Evolutionary conservation across 176 grass and related monocot species (phyloP).

Genomic region (Triticum urartu): DNA sequence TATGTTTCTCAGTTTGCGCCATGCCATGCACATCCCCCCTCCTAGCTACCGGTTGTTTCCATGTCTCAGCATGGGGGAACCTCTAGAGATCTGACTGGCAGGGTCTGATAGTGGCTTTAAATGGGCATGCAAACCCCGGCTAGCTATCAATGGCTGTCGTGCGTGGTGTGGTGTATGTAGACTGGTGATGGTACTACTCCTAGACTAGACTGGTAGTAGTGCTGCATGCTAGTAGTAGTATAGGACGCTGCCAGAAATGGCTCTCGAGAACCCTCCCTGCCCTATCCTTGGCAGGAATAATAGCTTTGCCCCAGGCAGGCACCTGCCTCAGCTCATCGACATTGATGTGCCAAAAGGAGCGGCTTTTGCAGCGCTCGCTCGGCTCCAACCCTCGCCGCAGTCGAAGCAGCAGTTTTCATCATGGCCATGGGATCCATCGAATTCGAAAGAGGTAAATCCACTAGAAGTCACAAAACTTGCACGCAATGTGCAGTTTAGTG

Average conservation of each 20-base stretch:
- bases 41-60: neutral
- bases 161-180: neutral
- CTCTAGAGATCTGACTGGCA: neutral
- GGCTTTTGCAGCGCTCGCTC: conserved; percentile 47
- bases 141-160: neutral
- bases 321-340: conserved; percentile 35
- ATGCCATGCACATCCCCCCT: neutral
- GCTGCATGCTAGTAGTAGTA: neutral
- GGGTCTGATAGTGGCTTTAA: conserved; percentile 5
- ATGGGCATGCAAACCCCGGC: neutral
- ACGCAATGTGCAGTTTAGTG: too few species aligned
- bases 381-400: conserved; percentile 20
- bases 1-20: neutral
- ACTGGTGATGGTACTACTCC: neutral
- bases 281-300: conserved; percentile 28
- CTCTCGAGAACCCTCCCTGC: conserved; percentile 24
- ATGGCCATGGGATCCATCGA: conserved; percentile 6
- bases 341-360: conserved; percentile 50
- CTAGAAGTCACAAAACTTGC: too few species aligned
- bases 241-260: conserved; percentile 36
- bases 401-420: conserved; percentile 33
- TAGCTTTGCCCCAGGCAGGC: conserved; percentile 34
- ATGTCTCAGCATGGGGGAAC: neutral
- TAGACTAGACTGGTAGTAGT: neutral
- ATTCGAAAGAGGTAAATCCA: neutral